Conservation (phyloP, 179 eudicot genomes). For the Spergularia azorica region DNA sequence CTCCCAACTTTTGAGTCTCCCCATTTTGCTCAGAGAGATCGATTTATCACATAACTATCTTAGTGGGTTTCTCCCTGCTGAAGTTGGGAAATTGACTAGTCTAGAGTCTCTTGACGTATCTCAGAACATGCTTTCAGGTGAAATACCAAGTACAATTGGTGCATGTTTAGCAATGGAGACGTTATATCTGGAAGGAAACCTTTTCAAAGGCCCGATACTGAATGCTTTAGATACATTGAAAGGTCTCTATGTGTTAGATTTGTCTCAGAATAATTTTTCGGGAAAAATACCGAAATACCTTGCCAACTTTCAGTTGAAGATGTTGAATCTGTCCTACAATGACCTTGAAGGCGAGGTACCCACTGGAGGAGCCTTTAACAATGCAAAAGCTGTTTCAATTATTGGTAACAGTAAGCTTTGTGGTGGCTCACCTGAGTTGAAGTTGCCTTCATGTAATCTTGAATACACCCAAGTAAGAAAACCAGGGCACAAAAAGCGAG, state of each 20-base stretch:
- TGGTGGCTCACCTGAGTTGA: constrained; percentile 17
- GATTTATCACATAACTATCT: constrained; percentile 22
- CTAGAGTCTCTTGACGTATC: constrained; percentile 14
- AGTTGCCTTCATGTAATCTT: constrained; percentile 11
- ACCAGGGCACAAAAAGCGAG: not conserved
- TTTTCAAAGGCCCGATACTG: constrained; percentile 29
- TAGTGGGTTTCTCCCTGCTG: constrained; percentile 21
- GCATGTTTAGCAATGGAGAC: constrained; percentile 8
- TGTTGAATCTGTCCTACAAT: constrained; percentile 25
- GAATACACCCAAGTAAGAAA: not conserved
- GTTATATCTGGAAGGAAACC: constrained; percentile 15
- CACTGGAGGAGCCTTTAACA: constrained; percentile 19
- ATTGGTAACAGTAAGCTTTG: constrained; percentile 26
- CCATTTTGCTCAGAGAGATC: not conserved
- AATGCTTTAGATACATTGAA: constrained; percentile 13
- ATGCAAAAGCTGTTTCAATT: constrained; percentile 7
- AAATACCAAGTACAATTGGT: constrained; percentile 29
- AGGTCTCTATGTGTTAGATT: constrained; percentile 22
- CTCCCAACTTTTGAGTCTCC: constrained; percentile 6
- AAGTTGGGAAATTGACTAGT: constrained; percentile 26
- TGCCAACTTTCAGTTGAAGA: not conserved
- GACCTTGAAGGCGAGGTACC: constrained; percentile 27
- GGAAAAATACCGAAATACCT: constrained; percentile 13
- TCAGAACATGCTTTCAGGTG: constrained; percentile 23
- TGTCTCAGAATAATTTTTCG: constrained; percentile 13